Conservation (phyloP, 1,284 basidiomycete species). For the Chondrostereum purpureum region DNA sequence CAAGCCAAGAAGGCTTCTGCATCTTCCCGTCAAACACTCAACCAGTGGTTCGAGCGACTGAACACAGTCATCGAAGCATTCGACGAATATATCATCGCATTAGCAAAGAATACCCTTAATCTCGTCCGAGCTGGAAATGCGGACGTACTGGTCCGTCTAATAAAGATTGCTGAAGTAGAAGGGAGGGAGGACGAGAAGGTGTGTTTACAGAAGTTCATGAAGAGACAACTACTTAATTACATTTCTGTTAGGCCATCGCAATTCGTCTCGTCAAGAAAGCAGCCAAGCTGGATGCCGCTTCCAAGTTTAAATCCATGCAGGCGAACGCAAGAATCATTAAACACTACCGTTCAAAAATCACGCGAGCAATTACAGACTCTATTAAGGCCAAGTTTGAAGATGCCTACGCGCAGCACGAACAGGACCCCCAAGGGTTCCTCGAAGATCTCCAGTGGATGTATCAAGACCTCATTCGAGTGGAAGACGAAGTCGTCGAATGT, state of each 20-base stretch:
- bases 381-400: slow-evolving; percentile 72
- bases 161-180: slow-evolving; percentile 94
- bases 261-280: slow-evolving; percentile 93
- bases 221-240: slow-evolving; percentile 1
- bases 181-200: slow-evolving; percentile 94
- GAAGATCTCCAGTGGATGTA: slow-evolving; percentile 87
- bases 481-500: slow-evolving; percentile 81
- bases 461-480: slow-evolving; percentile 88
- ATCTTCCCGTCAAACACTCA: slow-evolving; percentile 61
- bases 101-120: slow-evolving; percentile 75
- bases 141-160: slow-evolving; percentile 82
- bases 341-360: slow-evolving; percentile 90
- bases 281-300: slow-evolving; percentile 81
- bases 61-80: slow-evolving; percentile 79
- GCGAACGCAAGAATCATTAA: slow-evolving; percentile 93
- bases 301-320: slow-evolving; percentile 87
- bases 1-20: slow-evolving; percentile 83
- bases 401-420: slow-evolving; percentile 57
- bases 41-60: slow-evolving; percentile 83
- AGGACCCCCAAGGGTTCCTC: slow-evolving; percentile 70
- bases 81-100: slow-evolving; percentile 79
- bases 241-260: slow-evolving; percentile 72
- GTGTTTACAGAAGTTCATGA: slow-evolving; percentile 11
- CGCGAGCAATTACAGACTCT: slow-evolving; percentile 74
- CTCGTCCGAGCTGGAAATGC: slow-evolving; percentile 77